These are phyloP conservation scores for Aspergillus hiratsukae DNA, from an alignment of 2,329 filamentous ascomycete genomes.

Conservation along the genomic window DNA sequence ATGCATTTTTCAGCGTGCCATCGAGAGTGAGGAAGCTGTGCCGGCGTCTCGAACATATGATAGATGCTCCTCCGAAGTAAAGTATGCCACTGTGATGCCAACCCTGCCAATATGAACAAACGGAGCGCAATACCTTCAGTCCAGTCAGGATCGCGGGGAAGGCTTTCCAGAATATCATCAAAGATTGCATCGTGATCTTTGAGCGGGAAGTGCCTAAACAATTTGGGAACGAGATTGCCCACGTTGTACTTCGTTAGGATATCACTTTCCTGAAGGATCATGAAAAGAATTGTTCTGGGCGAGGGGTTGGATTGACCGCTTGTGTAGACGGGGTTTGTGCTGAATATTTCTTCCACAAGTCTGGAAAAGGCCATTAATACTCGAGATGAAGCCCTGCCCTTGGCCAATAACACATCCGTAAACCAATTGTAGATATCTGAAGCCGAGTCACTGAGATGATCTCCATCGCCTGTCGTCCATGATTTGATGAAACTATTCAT, in stretches of 20 bases:
- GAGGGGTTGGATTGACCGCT: slow-evolving; percentile 56
- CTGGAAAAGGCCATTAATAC: slow-evolving; percentile 63
- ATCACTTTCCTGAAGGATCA: slow-evolving; percentile 62
- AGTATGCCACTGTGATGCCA: slow-evolving; percentile 82
- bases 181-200: slow-evolving; percentile 80
- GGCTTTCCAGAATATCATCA: slow-evolving; percentile 70
- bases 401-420: slow-evolving; percentile 61
- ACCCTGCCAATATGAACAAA: slow-evolving; percentile 66
- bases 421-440: slow-evolving; percentile 77
- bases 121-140: slow-evolving; percentile 82
- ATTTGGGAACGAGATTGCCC: slow-evolving; percentile 61
- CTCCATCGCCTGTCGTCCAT: slow-evolving; percentile 57
- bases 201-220: slow-evolving; percentile 81
- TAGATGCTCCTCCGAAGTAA: slow-evolving; percentile 83
- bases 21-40: slow-evolving; percentile 60
- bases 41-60: slow-evolving; percentile 87
- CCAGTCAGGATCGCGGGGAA: slow-evolving; percentile 69
- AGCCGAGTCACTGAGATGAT: slow-evolving; percentile 61
- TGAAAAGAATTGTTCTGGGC: slow-evolving; percentile 67
- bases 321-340: slow-evolving; percentile 63
- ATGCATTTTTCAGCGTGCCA: slow-evolving; percentile 72
- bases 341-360: slow-evolving; percentile 67
- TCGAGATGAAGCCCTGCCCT: slow-evolving; percentile 64
- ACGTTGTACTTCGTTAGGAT: slow-evolving; percentile 73
- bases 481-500: slow-evolving; percentile 59